Conservation (phyloP, 805 yeast species). For the Candida sanyiensis region DNA sequence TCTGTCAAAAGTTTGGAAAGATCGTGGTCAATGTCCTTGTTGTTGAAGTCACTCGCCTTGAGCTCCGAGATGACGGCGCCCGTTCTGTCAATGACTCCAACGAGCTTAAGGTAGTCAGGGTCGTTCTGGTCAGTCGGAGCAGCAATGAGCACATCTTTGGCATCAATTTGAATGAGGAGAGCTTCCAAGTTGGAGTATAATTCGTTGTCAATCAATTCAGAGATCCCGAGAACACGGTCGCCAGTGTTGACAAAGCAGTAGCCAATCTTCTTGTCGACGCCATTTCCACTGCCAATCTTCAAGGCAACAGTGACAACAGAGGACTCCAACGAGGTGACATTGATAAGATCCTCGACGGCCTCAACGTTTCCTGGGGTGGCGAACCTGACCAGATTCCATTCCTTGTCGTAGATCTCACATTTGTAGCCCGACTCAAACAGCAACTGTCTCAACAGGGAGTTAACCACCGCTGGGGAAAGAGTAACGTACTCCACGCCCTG, state of each 20-base stretch:
- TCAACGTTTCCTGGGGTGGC: slow-evolving; percentile 93
- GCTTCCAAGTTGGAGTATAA: slow-evolving; percentile 82
- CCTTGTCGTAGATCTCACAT: slow-evolving; percentile 71
- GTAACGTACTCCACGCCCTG: slow-evolving; percentile 61
- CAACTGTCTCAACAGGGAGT: slow-evolving; percentile 56
- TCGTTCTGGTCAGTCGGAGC: slow-evolving; percentile 32
- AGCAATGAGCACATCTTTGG: slow-evolving; percentile 74
- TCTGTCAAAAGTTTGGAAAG: slow-evolving; percentile 61
- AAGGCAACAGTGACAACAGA: slow-evolving; percentile 47
- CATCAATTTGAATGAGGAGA: slow-evolving; percentile 79
- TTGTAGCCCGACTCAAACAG: slow-evolving; percentile 68
- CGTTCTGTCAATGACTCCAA: slow-evolving; percentile 71
- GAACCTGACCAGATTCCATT: slow-evolving; percentile 48
- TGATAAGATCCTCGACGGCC: slow-evolving; percentile 65
- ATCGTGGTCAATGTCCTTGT: slow-evolving; percentile 73
- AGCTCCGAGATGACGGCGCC: slow-evolving; percentile 63
- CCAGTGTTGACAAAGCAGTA: slow-evolving; percentile 75
- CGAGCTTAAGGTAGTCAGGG: slow-evolving; percentile 57
- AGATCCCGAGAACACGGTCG: slow-evolving; percentile 56
- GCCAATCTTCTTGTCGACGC: slow-evolving; percentile 52
- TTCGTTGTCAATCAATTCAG: slow-evolving; percentile 85
- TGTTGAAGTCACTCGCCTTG: slow-evolving; percentile 50
- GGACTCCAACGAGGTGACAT: slow-evolving; percentile 31
- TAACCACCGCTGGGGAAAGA: slow-evolving; percentile 67
- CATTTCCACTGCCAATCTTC: slow-evolving; percentile 30